Evolutionary conservation across 2,329 filamentous ascomycete species (phyloP).

Genomic region (Macrophomina phaseolina): DNA sequence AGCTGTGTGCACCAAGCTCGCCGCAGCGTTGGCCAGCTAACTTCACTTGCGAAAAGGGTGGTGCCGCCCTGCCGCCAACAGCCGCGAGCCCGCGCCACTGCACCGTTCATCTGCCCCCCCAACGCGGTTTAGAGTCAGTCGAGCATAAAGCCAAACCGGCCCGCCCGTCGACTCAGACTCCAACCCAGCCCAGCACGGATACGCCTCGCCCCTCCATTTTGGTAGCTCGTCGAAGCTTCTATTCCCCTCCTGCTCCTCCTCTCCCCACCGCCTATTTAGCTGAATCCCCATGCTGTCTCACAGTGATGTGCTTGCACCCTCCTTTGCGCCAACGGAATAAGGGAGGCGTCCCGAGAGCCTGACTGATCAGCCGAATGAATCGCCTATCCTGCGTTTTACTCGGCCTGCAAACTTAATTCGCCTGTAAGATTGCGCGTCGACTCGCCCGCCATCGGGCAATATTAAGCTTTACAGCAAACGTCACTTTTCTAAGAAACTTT

Average conservation of each 20-base stretch:
- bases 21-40: not conserved
- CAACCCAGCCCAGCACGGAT: not conserved
- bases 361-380: too few relatives aligned
- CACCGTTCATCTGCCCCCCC: not conserved
- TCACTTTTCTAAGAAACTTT: not conserved
- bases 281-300: not conserved
- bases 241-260: not conserved
- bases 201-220: not conserved
- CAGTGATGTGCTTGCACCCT: not conserved
- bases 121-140: not conserved
- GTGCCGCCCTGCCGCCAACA: not conserved
- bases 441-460: not conserved
- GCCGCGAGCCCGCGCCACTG: not conserved
- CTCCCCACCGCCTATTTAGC: not conserved
- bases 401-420: not conserved
- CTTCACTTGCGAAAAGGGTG: not conserved
- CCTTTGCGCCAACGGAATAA: not conserved
- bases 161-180: constrained; percentile 10
- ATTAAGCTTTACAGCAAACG: not conserved
- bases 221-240: not conserved
- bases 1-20: not conserved
- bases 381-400: not conserved
- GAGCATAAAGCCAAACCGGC: constrained; percentile 2
- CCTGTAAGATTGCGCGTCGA: constrained; percentile 1
- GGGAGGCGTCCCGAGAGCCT: not conserved